Base-by-base conservation (phyloP, 1,284 basidiomycete genomes). In the Tausonia pullulans region DNA sequence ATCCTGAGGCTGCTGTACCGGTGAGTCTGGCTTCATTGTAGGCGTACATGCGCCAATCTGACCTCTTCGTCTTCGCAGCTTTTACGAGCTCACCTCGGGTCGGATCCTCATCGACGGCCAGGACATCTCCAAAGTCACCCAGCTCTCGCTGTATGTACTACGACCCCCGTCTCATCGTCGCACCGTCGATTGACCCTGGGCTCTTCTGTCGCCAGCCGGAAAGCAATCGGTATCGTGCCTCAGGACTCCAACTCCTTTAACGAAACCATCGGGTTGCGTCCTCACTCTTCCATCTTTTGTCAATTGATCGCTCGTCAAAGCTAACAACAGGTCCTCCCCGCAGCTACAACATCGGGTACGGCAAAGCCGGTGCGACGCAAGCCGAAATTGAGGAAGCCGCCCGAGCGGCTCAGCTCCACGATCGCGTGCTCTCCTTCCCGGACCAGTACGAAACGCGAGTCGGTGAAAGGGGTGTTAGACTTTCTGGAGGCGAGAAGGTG, bases 231-330 rank as follows among this genome's bases (percentile, higher is more conserved):
- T 39, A 86, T 87, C 45, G 86, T 91, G 6, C 88, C 89, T 2
- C 87, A 90, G 72, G 87, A 90, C 70, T 81, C 84, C 11, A 82
- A 88, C n/a, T 79, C 92, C 7, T 92, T 92, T 80, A 92, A 92
- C 74, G 80, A 86, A 5, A 87, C 81, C 71, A 86, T 90, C 67
- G 79, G 68, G 58, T 53, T 27, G 60, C 69, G 27, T 71, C 74
- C 2, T 69, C 70, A 3, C 71, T 73, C 60, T 70, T 72, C 58
- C 70, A 67, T 52, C 10, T 27, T 27, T 5, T 67, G 73, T 41
- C 69, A 70, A 56, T 69, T 70, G 3, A 71, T 73, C 1, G 70
- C 72, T 0, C 60, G 65, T n/a, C 39, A 27, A 2, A 60, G 45
- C 41, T 60, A 39, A 14, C 27, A 2, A 27, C 50, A 4, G 14